A percentile compares a stretch with the other conserved stretches of the same genome.
phyloP scores from a whole-genome alignment of 805 yeast genomes.

The Yarrowia yakushimensis region DNA sequence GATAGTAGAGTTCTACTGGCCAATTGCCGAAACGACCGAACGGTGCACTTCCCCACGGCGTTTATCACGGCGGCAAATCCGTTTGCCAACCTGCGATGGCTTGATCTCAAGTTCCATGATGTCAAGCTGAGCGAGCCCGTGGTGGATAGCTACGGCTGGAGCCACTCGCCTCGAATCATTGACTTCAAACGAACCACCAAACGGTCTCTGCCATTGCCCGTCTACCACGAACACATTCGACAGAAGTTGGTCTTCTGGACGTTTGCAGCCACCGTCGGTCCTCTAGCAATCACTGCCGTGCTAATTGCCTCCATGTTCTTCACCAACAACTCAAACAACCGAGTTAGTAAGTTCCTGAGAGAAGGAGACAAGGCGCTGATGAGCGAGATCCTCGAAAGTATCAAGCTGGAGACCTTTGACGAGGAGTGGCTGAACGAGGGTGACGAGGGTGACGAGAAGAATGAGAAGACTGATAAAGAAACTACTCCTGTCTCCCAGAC shows the following conservation, averaged over 20 bases:
- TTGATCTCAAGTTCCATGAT: slow-evolving; percentile 38
- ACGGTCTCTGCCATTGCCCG: not conserved
- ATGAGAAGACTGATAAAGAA: not conserved
- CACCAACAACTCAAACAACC: not conserved
- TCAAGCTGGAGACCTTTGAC: slow-evolving; percentile 4
- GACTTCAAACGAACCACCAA: slow-evolving; percentile 6
- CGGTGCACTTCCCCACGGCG: slow-evolving; percentile 84
- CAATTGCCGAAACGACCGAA: slow-evolving; percentile 75
- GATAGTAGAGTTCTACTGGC: slow-evolving; percentile 60
- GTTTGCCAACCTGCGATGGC: slow-evolving; percentile 54
- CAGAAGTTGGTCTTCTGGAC: slow-evolving; percentile 15
- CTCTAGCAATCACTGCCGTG: slow-evolving; percentile 6
- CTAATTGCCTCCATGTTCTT: slow-evolving; percentile 21
- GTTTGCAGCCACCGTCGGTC: slow-evolving; percentile 2
- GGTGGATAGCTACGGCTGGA: slow-evolving; percentile 15
- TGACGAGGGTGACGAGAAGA: not conserved
- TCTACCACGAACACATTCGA: not conserved
- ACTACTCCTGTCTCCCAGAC: not conserved
- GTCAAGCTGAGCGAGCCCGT: slow-evolving; percentile 1
- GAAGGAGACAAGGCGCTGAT: slow-evolving; percentile 12
- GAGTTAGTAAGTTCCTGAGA: not conserved
- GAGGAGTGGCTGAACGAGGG: slow-evolving; percentile 12
- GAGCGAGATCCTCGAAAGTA: slow-evolving; percentile 17
- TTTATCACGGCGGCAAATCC: slow-evolving; percentile 73
- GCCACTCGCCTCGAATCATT: slow-evolving; percentile 2